Conservation (phyloP, 176 grass and related monocot genomes). For the Phragmites australis region DNA sequence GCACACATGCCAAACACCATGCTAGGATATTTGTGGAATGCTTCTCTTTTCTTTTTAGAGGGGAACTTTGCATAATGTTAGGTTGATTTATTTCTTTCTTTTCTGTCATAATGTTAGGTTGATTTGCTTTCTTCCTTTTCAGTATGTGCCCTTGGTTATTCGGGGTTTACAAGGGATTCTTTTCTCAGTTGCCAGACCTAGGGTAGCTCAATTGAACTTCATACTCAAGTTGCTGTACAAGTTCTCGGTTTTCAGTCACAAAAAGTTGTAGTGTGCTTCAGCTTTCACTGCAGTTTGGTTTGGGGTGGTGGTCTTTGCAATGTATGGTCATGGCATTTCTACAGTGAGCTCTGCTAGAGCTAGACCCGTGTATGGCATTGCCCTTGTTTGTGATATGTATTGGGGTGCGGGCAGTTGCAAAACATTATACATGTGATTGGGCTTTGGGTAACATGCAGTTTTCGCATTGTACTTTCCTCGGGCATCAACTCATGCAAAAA, state of each 20-base stretch:
- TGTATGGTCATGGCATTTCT: conserved; percentile 16
- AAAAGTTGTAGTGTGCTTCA: background rate
- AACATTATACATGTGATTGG: background rate
- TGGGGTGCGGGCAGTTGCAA: background rate
- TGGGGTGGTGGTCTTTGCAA: background rate
- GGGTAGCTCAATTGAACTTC: conserved; percentile 39
- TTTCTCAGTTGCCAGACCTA: conserved; percentile 33
- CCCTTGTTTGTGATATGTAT: background rate
- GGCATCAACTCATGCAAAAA: background rate
- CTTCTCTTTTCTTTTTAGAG: conserved; percentile 26
- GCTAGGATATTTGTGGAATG: conserved; percentile 41
- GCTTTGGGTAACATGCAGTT: conserved; percentile 6
- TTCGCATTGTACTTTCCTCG: background rate
- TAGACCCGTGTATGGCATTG: background rate
- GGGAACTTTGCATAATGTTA: conserved; percentile 41
- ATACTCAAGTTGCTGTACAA: conserved; percentile 44
- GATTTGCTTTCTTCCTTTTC: conserved; percentile 34
- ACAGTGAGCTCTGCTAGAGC: background rate
- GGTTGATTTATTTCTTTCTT: conserved; percentile 40
- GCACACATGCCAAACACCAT: conserved; percentile 45
- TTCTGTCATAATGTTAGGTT: conserved; percentile 32
- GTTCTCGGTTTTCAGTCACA: conserved; percentile 16
- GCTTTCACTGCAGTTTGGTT: background rate
- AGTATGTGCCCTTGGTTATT: conserved; percentile 24
- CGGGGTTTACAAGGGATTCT: background rate